Base-by-base conservation (phyloP, 164 flowering plant species). In the Litsea cubeba region DNA sequence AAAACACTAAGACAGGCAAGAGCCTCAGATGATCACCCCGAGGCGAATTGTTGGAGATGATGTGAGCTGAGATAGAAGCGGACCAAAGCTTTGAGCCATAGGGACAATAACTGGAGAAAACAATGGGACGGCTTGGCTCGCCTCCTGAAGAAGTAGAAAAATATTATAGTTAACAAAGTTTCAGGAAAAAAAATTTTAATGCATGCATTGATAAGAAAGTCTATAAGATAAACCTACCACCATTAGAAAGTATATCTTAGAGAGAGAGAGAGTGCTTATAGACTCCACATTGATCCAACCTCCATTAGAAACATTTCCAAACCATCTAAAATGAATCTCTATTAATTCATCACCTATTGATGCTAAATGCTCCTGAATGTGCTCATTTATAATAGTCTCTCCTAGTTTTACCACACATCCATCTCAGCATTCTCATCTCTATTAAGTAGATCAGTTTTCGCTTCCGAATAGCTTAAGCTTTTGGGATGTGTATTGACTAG, bases 61-160 rank as follows among this genome's bases (percentile, higher is more conserved):
- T 60, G 84, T 87, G 72, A 95, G 85, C 76, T 95, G 93, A 50
- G 95, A 87, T 71, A 95, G 76, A 80, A 92, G 54, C 40, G 97
- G 97, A 72, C 94, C 99, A 79, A 95, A 67, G 75, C 90, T 86
- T 85, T 95, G 97, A n/a, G 92, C 97, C 92, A 95, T 76, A 49
- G 97, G 99, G 11, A 91, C 88, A 80, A 95, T 79, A 71, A 95
- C 95, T 74, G 98, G 97, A n/a, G 97, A 93, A 85, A 95, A 91
- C 75, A 92, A 76, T 71, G 97, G 97, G 57, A 95, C 77, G 63
- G 97, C 95, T 65, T 81, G 73, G 76, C 97, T 90, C 63, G 97
- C 95, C 75, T 93, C 97, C 97, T 92, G 88, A 49, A 62, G 75
- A 72, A 62, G 26, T 46, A 65, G 65, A 28, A 12, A 62, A 26